Evolutionary conservation across 106 monocot genomes (phyloP).

Genomic region (Dioscorea dumetorum): DNA sequence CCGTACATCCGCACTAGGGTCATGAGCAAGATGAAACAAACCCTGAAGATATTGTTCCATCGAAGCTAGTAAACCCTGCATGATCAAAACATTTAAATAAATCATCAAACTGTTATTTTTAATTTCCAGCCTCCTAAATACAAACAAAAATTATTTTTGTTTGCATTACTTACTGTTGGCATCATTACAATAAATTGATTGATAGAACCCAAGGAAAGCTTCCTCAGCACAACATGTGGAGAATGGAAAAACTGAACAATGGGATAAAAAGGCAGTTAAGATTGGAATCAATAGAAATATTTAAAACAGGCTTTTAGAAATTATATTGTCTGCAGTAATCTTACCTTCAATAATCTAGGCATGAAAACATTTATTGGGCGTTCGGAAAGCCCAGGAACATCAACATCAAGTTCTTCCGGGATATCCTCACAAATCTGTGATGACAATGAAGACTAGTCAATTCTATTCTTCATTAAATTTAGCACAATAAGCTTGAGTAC

Average conservation of each 20-base stretch:
- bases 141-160: neutral
- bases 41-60: slow-evolving; percentile 98
- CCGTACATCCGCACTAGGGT: slow-evolving; percentile 75
- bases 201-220: slow-evolving; percentile 79
- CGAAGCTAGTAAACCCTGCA: slow-evolving; percentile 77
- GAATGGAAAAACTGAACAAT: slow-evolving; percentile 83
- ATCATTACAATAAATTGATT: slow-evolving; percentile 94
- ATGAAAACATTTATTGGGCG: slow-evolving; percentile 89
- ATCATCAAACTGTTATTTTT: too few relatives aligned
- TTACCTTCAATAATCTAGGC: slow-evolving; percentile 90
- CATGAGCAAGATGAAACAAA: slow-evolving; percentile 83
- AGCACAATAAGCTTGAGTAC: too few relatives aligned
- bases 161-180: slow-evolving; percentile 63
- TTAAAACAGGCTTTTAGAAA: neutral
- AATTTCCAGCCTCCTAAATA: neutral
- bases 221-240: slow-evolving; percentile 74
- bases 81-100: slow-evolving; percentile 2
- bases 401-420: slow-evolving; percentile 84
- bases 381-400: slow-evolving; percentile 85
- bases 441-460: neutral
- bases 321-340: neutral
- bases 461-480: too few relatives aligned
- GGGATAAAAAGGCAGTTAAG: neutral
- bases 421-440: slow-evolving; percentile 90
- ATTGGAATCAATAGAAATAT: too few relatives aligned